Evolutionary conservation across 305 asterid species (phyloP), one percentile per base, ranked within the genome.

Genomic region (Solanum aculeatissimum): DNA sequence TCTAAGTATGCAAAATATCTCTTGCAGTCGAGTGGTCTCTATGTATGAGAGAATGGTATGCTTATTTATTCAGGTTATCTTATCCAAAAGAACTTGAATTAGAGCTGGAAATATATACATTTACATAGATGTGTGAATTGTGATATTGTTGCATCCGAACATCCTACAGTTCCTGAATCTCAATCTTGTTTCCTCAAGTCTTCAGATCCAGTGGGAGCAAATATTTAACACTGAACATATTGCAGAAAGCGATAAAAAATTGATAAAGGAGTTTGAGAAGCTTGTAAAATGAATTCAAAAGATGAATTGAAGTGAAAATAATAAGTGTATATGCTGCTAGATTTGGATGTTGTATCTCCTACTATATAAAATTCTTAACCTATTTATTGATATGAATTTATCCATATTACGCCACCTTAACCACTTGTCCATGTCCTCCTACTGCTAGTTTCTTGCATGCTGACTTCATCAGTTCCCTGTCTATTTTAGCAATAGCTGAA

Each of bases 11-110:
- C 99, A 97, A 91, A 93, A 91, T 86, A 85, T 89, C 87, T 84
- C 83, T 86, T 88, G 89, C 70, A 87, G 88, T 85, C 91, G 87
- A 89, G 97, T 87, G 85, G 92, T 97, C 84, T 84, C 85, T 68
- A 92, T 97, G 94, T 95, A 94, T 63, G 98, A 97, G 90, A 94
- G 97, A 89, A 94, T 97, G 97, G 99, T 97, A 95, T 79, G 98
- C 83, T 70, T 71, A 80, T 80, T 84, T 47, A 66, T 77, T 43
- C n/a, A 84, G 38, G 81, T 40, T 79, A 60, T 86, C 80, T 72
- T 51, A 16, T 66, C 25, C 38, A 29, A 27, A 77, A 27, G 47
- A 77, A 51, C 12, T 27, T 78, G 66, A 78, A 16, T 53, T 32
- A 78, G 65, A 78, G 11, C 49, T 29, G 14, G 47, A 78, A 29